These are phyloP conservation scores for Citropsis articulata DNA, from an alignment of 345 rosid species.

Conservation along the genomic window DNA sequence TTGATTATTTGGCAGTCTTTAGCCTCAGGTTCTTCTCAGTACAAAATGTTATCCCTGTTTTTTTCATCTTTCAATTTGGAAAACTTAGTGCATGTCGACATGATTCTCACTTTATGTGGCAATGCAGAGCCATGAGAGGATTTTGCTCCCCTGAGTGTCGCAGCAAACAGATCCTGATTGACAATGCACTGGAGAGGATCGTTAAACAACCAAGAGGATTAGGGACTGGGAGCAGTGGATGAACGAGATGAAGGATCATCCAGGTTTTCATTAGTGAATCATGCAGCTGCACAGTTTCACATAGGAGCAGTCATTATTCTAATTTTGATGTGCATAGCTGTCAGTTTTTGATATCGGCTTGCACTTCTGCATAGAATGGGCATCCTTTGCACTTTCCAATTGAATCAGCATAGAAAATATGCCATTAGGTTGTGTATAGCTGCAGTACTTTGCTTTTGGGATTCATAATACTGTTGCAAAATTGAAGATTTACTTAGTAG, in stretches of 20 bases:
- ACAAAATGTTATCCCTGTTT: background rate
- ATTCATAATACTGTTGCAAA: background rate
- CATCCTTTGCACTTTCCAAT: background rate
- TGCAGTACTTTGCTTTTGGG: constrained; percentile 9
- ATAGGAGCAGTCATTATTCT: background rate
- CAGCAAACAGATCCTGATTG: constrained; percentile 12
- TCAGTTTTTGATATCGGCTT: constrained; percentile 30
- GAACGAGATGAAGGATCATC: background rate
- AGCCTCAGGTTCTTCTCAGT: background rate
- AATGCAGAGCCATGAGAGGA: constrained; percentile 28
- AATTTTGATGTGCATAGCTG: constrained; percentile 18
- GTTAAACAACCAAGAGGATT: background rate
- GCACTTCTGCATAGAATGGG: constrained; percentile 14
- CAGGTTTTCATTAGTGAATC: constrained; percentile 2
- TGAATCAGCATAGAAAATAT: background rate
- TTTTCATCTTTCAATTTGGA: background rate
- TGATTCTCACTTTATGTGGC: background rate
- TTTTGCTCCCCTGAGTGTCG: constrained; percentile 40
- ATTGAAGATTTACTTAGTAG: background rate
- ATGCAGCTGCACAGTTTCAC: background rate
- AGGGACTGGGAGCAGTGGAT: constrained; percentile 7
- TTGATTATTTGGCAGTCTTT: background rate
- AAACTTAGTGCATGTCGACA: background rate
- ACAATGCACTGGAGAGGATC: constrained; percentile 14
- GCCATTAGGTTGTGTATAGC: constrained; percentile 6